Percentiles rank a stretch among this genome's conserved stretches.
phyloP scores from a whole-genome alignment of 768 basidiomycete genomes.

The Rhizopogon salebrosus region DNA sequence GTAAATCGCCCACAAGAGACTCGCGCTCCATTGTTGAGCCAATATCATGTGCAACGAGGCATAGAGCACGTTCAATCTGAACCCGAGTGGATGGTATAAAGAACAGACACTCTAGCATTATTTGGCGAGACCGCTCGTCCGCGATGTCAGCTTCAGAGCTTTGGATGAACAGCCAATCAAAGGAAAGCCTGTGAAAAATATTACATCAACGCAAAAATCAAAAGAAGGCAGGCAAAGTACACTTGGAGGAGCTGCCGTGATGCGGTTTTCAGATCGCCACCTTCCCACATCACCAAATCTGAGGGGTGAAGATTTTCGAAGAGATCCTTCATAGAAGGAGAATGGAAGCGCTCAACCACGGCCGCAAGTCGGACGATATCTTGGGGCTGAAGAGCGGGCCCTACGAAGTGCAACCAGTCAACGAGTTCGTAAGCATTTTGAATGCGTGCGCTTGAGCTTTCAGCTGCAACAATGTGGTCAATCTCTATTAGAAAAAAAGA shows the following conservation, averaged over 20 bases:
- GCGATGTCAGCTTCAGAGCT: constrained; percentile 16
- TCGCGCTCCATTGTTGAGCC: constrained; percentile 12
- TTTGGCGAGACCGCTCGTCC: constrained; percentile 17
- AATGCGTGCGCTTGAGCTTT: constrained; percentile 27
- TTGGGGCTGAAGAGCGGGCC: constrained; percentile 24
- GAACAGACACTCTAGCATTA: constrained; percentile 33
- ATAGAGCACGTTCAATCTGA: constrained; percentile 32
- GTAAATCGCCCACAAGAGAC: constrained; percentile 23
- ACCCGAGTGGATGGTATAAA: constrained; percentile 15
- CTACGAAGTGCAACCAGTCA: constrained; percentile 56
- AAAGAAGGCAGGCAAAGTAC: not conserved
- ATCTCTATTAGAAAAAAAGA: not conserved
- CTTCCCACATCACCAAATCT: constrained; percentile 36
- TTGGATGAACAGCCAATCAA: constrained; percentile 43
- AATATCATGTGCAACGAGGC: constrained; percentile 34
- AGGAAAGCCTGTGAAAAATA: constrained; percentile 21
- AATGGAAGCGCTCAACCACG: constrained; percentile 37
- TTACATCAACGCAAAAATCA: not conserved
- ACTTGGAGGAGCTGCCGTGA: not conserved
- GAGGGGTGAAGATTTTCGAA: constrained; percentile 40
- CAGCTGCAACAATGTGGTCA: constrained; percentile 27
- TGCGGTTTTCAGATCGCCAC: not conserved
- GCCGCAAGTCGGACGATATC: constrained; percentile 38
- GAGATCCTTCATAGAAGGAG: constrained; percentile 37
- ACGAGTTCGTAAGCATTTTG: constrained; percentile 49